Evolutionary conservation across 2,329 filamentous ascomycete species (phyloP).

Genomic region (Verticillium alfalfae): DNA sequence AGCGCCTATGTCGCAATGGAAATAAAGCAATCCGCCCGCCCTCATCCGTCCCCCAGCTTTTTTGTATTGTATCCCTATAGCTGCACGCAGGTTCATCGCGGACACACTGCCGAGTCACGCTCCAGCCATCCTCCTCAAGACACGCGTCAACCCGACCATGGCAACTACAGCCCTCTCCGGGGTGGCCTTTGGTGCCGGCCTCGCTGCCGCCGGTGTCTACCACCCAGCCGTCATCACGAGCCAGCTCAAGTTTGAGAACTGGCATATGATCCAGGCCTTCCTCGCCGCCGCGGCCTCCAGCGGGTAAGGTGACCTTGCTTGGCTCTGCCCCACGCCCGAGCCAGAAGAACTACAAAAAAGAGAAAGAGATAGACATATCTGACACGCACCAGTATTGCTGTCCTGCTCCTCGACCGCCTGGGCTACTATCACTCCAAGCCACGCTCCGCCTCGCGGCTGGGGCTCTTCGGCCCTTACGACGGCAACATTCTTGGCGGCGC

Average conservation of each 20-base stretch:
- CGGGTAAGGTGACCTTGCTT: conserved; percentile 39
- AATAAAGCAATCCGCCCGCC: background rate
- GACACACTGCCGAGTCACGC: too few relatives aligned
- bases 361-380: too few relatives aligned
- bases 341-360: too few relatives aligned
- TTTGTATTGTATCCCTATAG: background rate
- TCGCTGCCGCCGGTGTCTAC: conserved; percentile 55
- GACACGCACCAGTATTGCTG: conserved; percentile 29
- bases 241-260: conserved; percentile 56
- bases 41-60: background rate
- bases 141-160: conserved; percentile 1
- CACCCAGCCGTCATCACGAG: conserved; percentile 52
- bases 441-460: conserved; percentile 44
- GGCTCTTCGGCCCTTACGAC: conserved; percentile 50
- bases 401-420: conserved; percentile 37
- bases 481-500: conserved; percentile 61
- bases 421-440: conserved; percentile 37
- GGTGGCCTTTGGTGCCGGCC: conserved; percentile 55
- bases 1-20: background rate
- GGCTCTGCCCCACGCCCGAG: background rate
- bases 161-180: conserved; percentile 40
- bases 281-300: conserved; percentile 56
- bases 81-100: background rate
- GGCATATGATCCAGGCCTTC: conserved; percentile 62
- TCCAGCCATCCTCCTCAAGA: background rate